These are phyloP conservation scores for Brassica hybrid DNA, from an alignment of 441 rosid genomes.

Conservation along the genomic window DNA sequence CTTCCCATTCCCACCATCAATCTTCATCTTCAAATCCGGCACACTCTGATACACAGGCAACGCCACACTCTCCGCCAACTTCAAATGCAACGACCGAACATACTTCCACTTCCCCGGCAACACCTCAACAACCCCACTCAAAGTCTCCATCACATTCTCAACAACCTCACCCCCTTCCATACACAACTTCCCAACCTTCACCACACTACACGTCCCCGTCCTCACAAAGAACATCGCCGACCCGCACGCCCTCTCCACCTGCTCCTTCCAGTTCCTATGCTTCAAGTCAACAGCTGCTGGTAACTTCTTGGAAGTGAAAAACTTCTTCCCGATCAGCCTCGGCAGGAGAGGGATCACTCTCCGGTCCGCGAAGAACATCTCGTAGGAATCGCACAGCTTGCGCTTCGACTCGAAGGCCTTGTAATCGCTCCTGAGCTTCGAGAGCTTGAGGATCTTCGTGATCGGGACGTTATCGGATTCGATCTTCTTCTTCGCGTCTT, in stretches of 20 bases:
- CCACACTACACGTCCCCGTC: constrained; percentile 83
- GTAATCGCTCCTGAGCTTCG: constrained; percentile 51
- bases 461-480: constrained; percentile 71
- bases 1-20: constrained; percentile 46
- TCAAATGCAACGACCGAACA: constrained; percentile 84
- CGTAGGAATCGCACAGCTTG: constrained; percentile 45
- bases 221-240: constrained; percentile 75
- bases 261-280: constrained; percentile 94
- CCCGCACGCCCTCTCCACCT: constrained; percentile 68
- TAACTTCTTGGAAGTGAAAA: constrained; percentile 73
- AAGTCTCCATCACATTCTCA: constrained; percentile 69
- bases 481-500: constrained; percentile 69
- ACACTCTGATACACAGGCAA: constrained; percentile 82
- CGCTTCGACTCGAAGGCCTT: constrained; percentile 35
- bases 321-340: constrained; percentile 85
- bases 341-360: constrained; percentile 59
- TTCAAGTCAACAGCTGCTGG: constrained; percentile 74
- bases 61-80: constrained; percentile 79
- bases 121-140: constrained; percentile 65
- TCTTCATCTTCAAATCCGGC: constrained; percentile 81
- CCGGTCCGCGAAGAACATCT: constrained; percentile 44
- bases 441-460: constrained; percentile 72
- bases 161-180: constrained; percentile 58
- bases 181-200: constrained; percentile 73
- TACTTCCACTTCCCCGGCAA: constrained; percentile 85